These are phyloP conservation scores for Trichaptum fuscoviolaceum DNA, from an alignment of 768 basidiomycete genomes.

Conservation along the genomic window DNA sequence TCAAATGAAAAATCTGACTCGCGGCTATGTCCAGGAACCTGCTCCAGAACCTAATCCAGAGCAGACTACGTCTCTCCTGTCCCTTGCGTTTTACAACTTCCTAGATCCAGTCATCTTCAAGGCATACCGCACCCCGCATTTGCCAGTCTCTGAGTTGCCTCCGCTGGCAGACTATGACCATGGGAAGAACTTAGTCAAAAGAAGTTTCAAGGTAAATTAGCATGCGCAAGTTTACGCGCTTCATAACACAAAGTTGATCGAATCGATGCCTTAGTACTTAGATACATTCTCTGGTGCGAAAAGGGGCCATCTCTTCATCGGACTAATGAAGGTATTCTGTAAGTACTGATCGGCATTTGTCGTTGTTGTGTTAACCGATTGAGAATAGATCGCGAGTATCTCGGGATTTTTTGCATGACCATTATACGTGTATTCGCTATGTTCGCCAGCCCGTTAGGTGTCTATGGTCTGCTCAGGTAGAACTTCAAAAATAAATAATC, in stretches of 20 bases:
- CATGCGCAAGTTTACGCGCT: slow-evolving; percentile 22
- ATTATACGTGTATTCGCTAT: slow-evolving; percentile 21
- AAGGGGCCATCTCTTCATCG: slow-evolving; percentile 40
- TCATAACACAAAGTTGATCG: neutral
- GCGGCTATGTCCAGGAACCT: slow-evolving; percentile 25
- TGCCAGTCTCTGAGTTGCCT: slow-evolving; percentile 39
- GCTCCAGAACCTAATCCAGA: slow-evolving; percentile 33
- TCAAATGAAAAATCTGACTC: neutral
- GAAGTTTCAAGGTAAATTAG: slow-evolving; percentile 18
- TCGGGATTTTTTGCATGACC: slow-evolving; percentile 16
- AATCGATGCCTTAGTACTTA: slow-evolving; percentile 17
- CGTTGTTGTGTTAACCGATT: neutral
- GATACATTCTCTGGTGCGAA: slow-evolving; percentile 37
- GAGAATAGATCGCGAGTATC: slow-evolving; percentile 12
- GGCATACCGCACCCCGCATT: slow-evolving; percentile 37
- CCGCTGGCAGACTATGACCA: slow-evolving; percentile 44
- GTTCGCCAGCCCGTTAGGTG: slow-evolving; percentile 31
- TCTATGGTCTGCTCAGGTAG: slow-evolving; percentile 35
- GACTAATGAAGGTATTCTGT: slow-evolving; percentile 26
- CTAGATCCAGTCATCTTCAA: slow-evolving; percentile 45
- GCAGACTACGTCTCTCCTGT: slow-evolving; percentile 45
- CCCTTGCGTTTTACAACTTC: slow-evolving; percentile 35
- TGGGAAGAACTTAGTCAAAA: slow-evolving; percentile 28
- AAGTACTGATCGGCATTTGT: neutral
- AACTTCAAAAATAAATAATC: slow-evolving; percentile 2